phyloP scores from a whole-genome alignment of 2,329 filamentous ascomycete species.

The Colletotrichum liriopes region DNA sequence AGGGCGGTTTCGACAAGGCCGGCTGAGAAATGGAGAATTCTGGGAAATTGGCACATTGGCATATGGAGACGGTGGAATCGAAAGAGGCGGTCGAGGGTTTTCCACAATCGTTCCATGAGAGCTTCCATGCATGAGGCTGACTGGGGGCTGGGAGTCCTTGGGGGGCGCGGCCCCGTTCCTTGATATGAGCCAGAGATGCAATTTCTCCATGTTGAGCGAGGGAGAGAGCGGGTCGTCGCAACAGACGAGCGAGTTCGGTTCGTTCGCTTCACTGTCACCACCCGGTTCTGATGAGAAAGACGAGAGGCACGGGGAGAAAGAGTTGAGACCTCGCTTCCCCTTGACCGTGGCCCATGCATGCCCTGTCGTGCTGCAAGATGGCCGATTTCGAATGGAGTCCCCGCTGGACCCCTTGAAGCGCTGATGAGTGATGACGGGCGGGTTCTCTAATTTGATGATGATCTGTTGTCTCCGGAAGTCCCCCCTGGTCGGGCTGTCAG shows the following conservation, averaged over 20 bases:
- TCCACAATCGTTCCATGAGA: conserved; percentile 37
- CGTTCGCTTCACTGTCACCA: conserved; percentile 28
- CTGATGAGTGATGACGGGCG: conserved; percentile 4
- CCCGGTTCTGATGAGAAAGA: too few species aligned
- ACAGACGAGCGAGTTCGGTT: conserved; percentile 16
- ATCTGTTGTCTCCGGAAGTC: not conserved
- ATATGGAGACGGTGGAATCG: conserved; percentile 6
- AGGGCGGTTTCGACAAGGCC: not conserved
- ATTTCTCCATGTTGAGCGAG: conserved; percentile 32
- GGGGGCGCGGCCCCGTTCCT: not conserved
- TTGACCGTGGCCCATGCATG: conserved; percentile 13
- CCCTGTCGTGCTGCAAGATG: conserved; percentile 18
- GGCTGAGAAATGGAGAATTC: conserved; percentile 2
- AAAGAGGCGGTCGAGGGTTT: conserved; percentile 12
- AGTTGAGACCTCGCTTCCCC: not conserved
- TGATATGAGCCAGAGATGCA: not conserved
- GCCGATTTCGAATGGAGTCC: conserved; percentile 11
- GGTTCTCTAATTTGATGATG: conserved; percentile 1
- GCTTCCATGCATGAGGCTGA: conserved; percentile 39
- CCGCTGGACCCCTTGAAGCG: conserved; percentile 17
- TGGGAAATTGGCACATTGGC: conserved; percentile 14
- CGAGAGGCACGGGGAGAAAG: too few species aligned
- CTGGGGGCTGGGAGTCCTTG: not conserved
- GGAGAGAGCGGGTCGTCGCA: conserved; percentile 14
- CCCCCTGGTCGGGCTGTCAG: not conserved